phyloP scores from a whole-genome alignment of 1,139 yeast genomes.

The Sporopachydermia cereana region DNA sequence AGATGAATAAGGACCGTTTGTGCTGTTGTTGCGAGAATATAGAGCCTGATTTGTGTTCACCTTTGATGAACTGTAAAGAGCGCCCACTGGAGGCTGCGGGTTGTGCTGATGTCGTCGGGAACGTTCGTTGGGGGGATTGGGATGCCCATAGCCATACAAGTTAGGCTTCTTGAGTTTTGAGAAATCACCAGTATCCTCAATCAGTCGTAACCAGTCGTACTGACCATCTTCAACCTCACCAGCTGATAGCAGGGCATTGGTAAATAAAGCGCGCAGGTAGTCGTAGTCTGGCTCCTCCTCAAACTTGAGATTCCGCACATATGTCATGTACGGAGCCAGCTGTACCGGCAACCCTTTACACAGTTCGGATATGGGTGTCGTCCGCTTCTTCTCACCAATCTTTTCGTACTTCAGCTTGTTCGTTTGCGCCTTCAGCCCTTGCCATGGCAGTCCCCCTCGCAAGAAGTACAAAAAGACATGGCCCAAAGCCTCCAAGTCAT shows the following conservation, averaged over 20 bases:
- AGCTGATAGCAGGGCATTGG: constrained; percentile 51
- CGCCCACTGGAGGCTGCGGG: neutral
- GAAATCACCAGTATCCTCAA: constrained; percentile 76
- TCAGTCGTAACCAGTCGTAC: constrained; percentile 78
- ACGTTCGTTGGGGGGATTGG: constrained; percentile 51
- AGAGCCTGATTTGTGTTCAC: neutral
- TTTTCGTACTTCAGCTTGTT: constrained; percentile 75
- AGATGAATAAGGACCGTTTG: constrained; percentile 13
- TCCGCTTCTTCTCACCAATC: constrained; percentile 67
- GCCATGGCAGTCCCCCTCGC: constrained; percentile 49
- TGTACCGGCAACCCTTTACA: constrained; percentile 63
- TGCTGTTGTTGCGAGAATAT: constrained; percentile 11
- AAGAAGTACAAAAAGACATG: constrained; percentile 54
- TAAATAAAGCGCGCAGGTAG: constrained; percentile 52
- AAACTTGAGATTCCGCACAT: constrained; percentile 59
- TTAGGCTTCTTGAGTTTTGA: constrained; percentile 69
- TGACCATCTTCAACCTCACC: constrained; percentile 48
- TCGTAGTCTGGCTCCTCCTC: constrained; percentile 74
- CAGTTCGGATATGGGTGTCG: constrained; percentile 56
- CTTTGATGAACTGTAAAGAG: neutral
- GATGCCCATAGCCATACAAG: constrained; percentile 69
- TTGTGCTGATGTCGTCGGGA: constrained; percentile 35
- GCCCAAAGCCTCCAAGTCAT: constrained; percentile 51
- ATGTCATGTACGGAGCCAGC: constrained; percentile 64
- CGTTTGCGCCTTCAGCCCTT: constrained; percentile 62